Evolutionary conservation across 2,329 filamentous ascomycete genomes (phyloP).

Genomic region (Tolypocladium capitatum): DNA sequence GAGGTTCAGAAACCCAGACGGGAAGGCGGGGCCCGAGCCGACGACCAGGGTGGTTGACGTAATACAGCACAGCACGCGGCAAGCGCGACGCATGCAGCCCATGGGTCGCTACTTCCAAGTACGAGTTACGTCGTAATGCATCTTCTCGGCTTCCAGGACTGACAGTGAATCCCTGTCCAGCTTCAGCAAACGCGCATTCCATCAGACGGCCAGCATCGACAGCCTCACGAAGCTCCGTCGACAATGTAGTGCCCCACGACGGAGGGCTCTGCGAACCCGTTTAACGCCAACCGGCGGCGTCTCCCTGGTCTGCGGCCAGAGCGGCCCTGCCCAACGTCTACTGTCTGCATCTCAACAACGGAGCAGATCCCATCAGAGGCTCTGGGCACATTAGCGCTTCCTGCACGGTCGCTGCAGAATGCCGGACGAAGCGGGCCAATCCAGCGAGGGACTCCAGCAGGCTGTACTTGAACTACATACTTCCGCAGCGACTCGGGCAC

Average conservation of each 20-base stretch:
- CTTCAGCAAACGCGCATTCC: background rate
- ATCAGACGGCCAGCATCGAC: background rate
- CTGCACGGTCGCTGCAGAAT: conserved; percentile 33
- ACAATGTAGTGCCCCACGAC: background rate
- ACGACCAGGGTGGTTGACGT: background rate
- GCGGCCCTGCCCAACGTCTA: no score
- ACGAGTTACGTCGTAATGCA: no score
- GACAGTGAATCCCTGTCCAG: background rate
- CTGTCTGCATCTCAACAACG: no score
- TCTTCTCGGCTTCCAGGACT: no score
- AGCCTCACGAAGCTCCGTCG: background rate
- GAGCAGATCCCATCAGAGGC: no score
- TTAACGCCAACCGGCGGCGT: no score
- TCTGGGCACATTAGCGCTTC: no score
- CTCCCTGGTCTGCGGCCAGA: background rate
- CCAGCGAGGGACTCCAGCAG: conserved; percentile 34
- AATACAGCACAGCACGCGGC: no score
- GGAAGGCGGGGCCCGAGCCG: conserved; percentile 1
- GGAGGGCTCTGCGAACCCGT: background rate
- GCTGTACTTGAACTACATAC: conserved; percentile 32
- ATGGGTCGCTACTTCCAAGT: no score
- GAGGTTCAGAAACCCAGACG: background rate
- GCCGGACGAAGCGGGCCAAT: conserved; percentile 37
- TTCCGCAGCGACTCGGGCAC: conserved; percentile 36
- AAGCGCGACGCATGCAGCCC: no score